Conservation (phyloP, 768 basidiomycete genomes). For the Sporobolomyces phaffii region DNA sequence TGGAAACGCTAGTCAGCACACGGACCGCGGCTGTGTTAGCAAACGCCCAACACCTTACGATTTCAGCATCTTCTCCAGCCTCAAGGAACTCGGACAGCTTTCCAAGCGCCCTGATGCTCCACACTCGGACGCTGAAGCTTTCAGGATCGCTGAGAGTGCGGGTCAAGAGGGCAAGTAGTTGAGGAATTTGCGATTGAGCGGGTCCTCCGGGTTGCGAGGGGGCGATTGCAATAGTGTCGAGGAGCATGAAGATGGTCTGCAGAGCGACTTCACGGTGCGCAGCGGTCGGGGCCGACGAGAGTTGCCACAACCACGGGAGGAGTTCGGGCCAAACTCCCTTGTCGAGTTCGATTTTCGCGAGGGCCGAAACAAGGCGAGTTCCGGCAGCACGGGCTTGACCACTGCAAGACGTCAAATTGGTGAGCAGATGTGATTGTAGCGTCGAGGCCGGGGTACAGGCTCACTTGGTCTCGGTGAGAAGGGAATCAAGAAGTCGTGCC, state of each 20-base stretch:
- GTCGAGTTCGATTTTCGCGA: slow-evolving; percentile 76
- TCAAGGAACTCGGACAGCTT: slow-evolving; percentile 90
- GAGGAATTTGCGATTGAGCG: slow-evolving; percentile 55
- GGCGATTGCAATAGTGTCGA: slow-evolving; percentile 80
- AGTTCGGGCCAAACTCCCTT: slow-evolving; percentile 69
- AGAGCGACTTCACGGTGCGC: slow-evolving; percentile 84
- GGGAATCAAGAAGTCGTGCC: slow-evolving; percentile 66
- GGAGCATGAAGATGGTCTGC: slow-evolving; percentile 80
- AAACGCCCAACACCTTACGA: slow-evolving; percentile 65
- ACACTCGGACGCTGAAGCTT: slow-evolving; percentile 82
- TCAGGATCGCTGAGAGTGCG: slow-evolving; percentile 70
- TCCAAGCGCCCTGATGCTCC: slow-evolving; percentile 83
- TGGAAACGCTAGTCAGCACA: too few relatives aligned
- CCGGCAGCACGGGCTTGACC: slow-evolving; percentile 85
- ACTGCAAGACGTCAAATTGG: slow-evolving; percentile 1
- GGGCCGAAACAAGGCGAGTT: slow-evolving; percentile 84
- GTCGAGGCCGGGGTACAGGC: slow-evolving; percentile 37
- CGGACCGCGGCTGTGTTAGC: too few relatives aligned
- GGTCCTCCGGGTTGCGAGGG: slow-evolving; percentile 55
- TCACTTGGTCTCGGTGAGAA: slow-evolving; percentile 71
- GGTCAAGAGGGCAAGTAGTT: slow-evolving; percentile 73
- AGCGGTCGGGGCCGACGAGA: slow-evolving; percentile 62
- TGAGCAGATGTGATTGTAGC: too few relatives aligned
- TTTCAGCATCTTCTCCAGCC: slow-evolving; percentile 72
- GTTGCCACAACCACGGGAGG: slow-evolving; percentile 75